Percentiles rank a stretch among this genome's conserved stretches.
Evolutionary conservation across 176 grass and related monocot species (phyloP).

Genomic region (sorghum (Sorghum bicolor)): Sorghum_bicolor_NCBIv3 NC_012878.2:48278001-48278500

Average conservation of each 20-base stretch:
- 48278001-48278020: conserved; percentile 1
- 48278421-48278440: no score
- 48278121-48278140: neutral
- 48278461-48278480: no score
- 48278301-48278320: neutral
- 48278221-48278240: neutral
- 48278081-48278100: neutral
- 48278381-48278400: no score
- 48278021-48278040: neutral
- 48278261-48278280: no score
- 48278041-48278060: neutral
- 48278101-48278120: neutral
- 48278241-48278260: no score
- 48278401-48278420: no score
- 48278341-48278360: no score
- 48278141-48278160: neutral
- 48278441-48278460: no score
- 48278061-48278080: neutral
- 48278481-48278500: no score
- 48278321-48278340: neutral
- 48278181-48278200: neutral
- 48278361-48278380: no score
- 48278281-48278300: no score
- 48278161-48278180: neutral
- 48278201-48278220: neutral